Conservation (phyloP, 306 rosid species). For the Hylodesmum podocarpum region DNA sequence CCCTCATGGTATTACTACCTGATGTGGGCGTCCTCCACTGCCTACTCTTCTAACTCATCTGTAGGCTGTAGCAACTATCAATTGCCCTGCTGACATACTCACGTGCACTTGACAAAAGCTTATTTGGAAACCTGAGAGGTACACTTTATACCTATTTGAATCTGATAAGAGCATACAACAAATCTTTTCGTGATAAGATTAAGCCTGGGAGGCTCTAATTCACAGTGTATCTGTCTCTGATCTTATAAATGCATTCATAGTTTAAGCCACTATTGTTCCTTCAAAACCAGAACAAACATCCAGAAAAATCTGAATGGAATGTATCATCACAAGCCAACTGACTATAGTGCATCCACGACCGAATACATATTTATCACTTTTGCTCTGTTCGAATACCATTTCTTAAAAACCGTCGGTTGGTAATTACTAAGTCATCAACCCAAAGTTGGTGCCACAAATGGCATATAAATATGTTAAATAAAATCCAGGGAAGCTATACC, state of each 20-base stretch:
- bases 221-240: neutral
- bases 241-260: conserved; percentile 8
- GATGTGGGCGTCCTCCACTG: conserved; percentile 9
- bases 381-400: neutral
- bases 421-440: conserved; percentile 20
- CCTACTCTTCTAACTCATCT: neutral
- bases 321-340: neutral
- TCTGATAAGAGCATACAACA: neutral
- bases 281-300: neutral
- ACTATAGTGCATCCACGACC: neutral
- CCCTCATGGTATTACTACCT: neutral
- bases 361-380: neutral
- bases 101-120: conserved; percentile 17
- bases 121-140: neutral
- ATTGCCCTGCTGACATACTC: conserved; percentile 16
- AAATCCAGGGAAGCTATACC: neutral
- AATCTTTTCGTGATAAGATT: neutral
- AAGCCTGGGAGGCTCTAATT: neutral
- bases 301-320: neutral
- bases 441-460: neutral
- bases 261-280: neutral
- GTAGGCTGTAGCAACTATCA: neutral
- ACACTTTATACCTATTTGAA: conserved; percentile 6
- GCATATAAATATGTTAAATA: conserved; percentile 2
- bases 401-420: neutral